A percentile compares a stretch with the other conserved stretches of the same genome.
These are phyloP conservation scores for Zalerion maritima DNA, from an alignment of 495 filamentous ascomycete species.

Conservation along the genomic window DNA sequence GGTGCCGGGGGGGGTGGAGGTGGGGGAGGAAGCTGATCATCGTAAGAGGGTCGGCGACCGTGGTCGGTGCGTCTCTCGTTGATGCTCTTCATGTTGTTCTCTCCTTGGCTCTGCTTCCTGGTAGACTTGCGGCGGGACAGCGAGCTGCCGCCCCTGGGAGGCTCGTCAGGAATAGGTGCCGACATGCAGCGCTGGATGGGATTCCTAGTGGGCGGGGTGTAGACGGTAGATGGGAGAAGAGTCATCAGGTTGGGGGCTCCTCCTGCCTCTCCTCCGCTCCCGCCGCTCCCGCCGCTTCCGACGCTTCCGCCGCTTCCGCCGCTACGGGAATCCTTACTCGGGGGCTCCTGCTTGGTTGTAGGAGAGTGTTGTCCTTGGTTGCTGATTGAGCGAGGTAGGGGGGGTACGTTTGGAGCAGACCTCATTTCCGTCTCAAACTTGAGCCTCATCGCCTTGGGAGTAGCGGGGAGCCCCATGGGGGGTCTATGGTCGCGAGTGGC, in stretches of 20 bases:
- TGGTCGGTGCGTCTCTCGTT: constrained; percentile 41
- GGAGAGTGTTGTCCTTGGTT: constrained; percentile 14
- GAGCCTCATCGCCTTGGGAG: constrained; percentile 72
- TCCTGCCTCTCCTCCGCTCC: constrained; percentile 8
- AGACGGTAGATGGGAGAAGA: constrained; percentile 47
- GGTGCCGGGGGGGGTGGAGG: constrained; percentile 36
- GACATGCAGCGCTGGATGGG: constrained; percentile 56
- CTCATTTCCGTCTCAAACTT: constrained; percentile 47
- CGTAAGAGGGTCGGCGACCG: constrained; percentile 18
- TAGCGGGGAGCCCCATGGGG: constrained; percentile 61
- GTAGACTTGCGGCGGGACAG: constrained; percentile 35
- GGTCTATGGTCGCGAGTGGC: constrained; percentile 33
- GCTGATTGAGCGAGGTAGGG: constrained; percentile 13
- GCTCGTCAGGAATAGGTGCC: constrained; percentile 50
- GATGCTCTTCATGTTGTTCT: constrained; percentile 32
- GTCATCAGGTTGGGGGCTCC: constrained; percentile 17
- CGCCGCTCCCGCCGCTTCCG: constrained; percentile 4
- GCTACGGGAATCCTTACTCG: constrained; percentile 1
- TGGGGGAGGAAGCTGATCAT: constrained; percentile 34
- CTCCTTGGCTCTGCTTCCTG: constrained; percentile 26
- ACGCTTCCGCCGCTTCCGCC: constrained; percentile 5
- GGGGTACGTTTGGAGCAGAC: constrained; percentile 14
- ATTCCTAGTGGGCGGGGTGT: constrained; percentile 40
- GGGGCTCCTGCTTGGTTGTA: constrained; percentile 15
- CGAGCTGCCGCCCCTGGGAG: constrained; percentile 16